phyloP scores from a whole-genome alignment of 2,329 filamentous ascomycete species.

The Ceratocystis cacaofunesta region DNA sequence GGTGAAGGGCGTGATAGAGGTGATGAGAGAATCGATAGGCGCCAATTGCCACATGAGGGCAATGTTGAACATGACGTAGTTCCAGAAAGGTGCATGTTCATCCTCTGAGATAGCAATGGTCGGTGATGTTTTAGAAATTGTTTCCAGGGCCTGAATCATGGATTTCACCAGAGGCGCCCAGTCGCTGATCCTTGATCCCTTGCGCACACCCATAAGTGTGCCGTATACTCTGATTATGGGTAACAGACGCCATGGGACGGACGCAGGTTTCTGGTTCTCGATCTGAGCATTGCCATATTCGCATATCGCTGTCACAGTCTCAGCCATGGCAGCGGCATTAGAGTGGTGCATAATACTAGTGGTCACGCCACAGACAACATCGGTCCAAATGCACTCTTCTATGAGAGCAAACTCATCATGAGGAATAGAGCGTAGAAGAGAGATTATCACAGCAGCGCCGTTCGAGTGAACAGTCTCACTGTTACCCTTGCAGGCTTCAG shows the following conservation, averaged over 20 bases:
- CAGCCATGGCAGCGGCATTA: slow-evolving; percentile 54
- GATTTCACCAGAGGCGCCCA: slow-evolving; percentile 53
- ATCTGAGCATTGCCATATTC: slow-evolving; percentile 30
- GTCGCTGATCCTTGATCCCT: slow-evolving; percentile 55
- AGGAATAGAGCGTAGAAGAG: slow-evolving; percentile 37
- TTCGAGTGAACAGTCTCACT: slow-evolving; percentile 45
- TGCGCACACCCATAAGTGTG: slow-evolving; percentile 61
- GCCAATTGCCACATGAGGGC: slow-evolving; percentile 60
- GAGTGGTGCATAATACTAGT: slow-evolving; percentile 75
- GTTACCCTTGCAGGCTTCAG: slow-evolving; percentile 59
- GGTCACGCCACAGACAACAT: slow-evolving; percentile 60
- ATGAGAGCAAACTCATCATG: slow-evolving; percentile 35
- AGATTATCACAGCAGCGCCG: slow-evolving; percentile 37
- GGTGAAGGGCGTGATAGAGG: slow-evolving; percentile 50
- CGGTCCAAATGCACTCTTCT: slow-evolving; percentile 38
- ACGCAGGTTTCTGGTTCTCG: slow-evolving; percentile 20
- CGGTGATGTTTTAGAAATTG: slow-evolving; percentile 28
- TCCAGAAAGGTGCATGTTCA: slow-evolving; percentile 37
- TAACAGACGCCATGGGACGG: slow-evolving; percentile 21
- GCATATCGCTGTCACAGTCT: slow-evolving; percentile 48
- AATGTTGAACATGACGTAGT: slow-evolving; percentile 39
- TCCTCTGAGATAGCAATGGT: slow-evolving; percentile 24
- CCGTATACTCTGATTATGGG: slow-evolving; percentile 48
- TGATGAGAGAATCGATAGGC: slow-evolving; percentile 64
- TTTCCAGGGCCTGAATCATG: slow-evolving; percentile 38